Percentiles rank a stretch among this genome's conserved stretches.
Evolutionary conservation across 352 stramenopile species (phyloP).

Genomic region (Blastocystis sp.): DNA sequence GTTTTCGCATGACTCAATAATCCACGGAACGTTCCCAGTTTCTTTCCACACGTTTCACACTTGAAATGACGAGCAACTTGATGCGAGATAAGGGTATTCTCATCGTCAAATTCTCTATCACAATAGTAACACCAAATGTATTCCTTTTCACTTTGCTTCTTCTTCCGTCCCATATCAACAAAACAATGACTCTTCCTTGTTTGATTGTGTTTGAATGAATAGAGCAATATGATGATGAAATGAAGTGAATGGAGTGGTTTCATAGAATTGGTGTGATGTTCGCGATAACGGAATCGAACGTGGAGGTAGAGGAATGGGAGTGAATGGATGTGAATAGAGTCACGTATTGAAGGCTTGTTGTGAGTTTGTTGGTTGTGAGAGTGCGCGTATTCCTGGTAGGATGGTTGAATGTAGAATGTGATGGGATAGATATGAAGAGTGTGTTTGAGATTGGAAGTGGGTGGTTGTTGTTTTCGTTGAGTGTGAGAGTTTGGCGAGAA

Average conservation of each 20-base stretch:
- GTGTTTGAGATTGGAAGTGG: no score
- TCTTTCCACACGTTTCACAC: conserved; percentile 54
- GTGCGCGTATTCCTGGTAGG: no score
- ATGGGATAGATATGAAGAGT: no score
- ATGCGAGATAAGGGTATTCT: conserved; percentile 57
- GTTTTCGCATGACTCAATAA: conserved; percentile 52
- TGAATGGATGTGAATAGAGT: no score
- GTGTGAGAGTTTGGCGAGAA: background rate
- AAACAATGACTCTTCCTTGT: background rate
- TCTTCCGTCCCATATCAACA: conserved; percentile 38
- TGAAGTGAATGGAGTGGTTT: no score
- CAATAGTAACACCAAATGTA: conserved; percentile 65
- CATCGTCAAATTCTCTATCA: conserved; percentile 58
- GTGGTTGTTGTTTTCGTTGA: no score
- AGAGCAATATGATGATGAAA: no score
- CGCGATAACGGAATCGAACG: background rate
- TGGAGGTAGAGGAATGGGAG: no score
- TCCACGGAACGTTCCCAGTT: conserved; percentile 52
- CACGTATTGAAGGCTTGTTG: background rate
- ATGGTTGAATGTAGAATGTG: no score
- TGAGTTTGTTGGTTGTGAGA: no score
- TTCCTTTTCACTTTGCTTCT: conserved; percentile 54
- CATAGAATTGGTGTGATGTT: no score
- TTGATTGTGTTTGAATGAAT: no score
- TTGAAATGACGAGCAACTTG: conserved; percentile 57